These are phyloP conservation scores for Lactarius akahatsu DNA, from an alignment of 768 basidiomycete species.

Conservation along the genomic window DNA sequence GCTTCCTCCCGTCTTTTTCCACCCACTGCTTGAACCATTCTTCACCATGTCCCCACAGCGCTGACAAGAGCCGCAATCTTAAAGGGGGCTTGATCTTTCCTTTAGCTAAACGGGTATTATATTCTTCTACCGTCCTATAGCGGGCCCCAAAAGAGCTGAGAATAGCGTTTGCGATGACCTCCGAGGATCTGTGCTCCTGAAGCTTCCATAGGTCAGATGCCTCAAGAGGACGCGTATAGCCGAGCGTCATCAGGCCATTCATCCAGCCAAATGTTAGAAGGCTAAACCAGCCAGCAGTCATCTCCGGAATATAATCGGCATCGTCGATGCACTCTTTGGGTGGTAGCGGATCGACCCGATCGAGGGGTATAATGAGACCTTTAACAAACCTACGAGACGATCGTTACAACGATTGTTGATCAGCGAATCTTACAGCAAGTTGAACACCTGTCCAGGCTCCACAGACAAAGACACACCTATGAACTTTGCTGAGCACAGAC, in stretches of 20 bases:
- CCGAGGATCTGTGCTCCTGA: conserved; percentile 58
- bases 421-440: not conserved
- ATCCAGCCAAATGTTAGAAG: conserved; percentile 75
- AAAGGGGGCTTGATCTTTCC: conserved; percentile 62
- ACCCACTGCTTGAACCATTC: conserved; percentile 65
- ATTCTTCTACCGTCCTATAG: conserved; percentile 54
- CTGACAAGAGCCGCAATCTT: conserved; percentile 55
- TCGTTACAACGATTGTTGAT: not conserved
- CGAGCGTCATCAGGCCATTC: conserved; percentile 64
- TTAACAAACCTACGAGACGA: conserved; percentile 24
- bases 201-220: conserved; percentile 80
- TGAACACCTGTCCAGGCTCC: too few species aligned
- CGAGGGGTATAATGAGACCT: conserved; percentile 24
- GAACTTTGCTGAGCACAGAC: not conserved
- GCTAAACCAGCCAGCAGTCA: conserved; percentile 37
- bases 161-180: conserved; percentile 60
- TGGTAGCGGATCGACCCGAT: too few species aligned
- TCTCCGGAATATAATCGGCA: too few species aligned
- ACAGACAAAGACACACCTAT: conserved; percentile 9
- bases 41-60: conserved; percentile 49
- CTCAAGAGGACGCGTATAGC: conserved; percentile 79
- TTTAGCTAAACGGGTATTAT: conserved; percentile 65
- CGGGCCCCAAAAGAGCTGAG: conserved; percentile 62
- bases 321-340: too few species aligned
- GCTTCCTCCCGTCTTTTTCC: conserved; percentile 58